phyloP scores from a whole-genome alignment of 2,329 filamentous ascomycete genomes.

The Aschersonia sp. region DNA sequence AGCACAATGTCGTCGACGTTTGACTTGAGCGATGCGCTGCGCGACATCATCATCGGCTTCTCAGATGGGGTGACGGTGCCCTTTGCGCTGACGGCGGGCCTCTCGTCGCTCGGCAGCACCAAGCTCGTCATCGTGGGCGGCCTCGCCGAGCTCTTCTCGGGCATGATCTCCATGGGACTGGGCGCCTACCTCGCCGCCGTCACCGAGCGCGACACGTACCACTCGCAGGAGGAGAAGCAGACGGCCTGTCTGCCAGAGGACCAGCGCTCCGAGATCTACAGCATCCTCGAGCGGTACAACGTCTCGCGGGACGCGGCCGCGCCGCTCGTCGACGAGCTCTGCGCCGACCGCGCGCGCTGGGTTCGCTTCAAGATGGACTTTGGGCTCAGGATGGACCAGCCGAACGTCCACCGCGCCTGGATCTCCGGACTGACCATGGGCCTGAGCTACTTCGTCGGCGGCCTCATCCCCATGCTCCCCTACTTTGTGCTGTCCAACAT shows the following conservation, averaged over 20 bases:
- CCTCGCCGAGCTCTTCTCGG: conserved; percentile 60
- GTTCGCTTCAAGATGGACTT: conserved; percentile 47
- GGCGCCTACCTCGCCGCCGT: conserved; percentile 57
- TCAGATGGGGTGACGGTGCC: conserved; percentile 69
- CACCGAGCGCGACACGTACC: conserved; percentile 37
- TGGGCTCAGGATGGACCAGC: conserved; percentile 32
- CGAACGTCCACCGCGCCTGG: conserved; percentile 27
- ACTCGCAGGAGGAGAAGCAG: conserved; percentile 32
- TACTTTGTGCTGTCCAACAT: conserved; percentile 45
- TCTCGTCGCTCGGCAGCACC: conserved; percentile 50
- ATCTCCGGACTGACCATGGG: conserved; percentile 52
- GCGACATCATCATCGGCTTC: conserved; percentile 60
- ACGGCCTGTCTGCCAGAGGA: conserved; percentile 26
- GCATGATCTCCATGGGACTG: conserved; percentile 65
- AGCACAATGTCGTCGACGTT: conserved; percentile 8
- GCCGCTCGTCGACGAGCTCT: conserved; percentile 35
- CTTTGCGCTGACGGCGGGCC: conserved; percentile 62
- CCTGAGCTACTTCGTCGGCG: conserved; percentile 54
- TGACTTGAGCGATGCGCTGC: conserved; percentile 30
- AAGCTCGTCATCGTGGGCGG: conserved; percentile 57
- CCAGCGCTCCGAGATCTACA: conserved; percentile 32
- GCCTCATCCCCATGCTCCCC: conserved; percentile 54
- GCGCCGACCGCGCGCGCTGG: conserved; percentile 31
- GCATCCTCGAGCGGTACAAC: conserved; percentile 35
- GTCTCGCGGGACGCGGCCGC: conserved; percentile 26